Evolutionary conservation across 2,329 filamentous ascomycete species (phyloP).

Genomic region (Fusarium hainanense): DNA sequence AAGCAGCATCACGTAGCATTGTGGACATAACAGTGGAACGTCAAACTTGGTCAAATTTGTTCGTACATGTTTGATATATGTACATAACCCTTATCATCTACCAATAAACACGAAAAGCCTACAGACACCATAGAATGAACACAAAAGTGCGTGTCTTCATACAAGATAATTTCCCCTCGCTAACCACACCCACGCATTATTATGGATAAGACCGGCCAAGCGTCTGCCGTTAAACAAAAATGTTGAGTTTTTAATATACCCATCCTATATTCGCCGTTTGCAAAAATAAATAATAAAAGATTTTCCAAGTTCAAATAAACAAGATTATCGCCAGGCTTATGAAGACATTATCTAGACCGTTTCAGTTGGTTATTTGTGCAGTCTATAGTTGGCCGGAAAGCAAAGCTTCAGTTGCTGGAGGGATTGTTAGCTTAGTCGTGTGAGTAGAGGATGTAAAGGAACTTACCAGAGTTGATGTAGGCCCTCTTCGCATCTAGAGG

Average conservation of each 20-base stretch:
- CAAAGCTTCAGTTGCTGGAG: slow-evolving; percentile 78
- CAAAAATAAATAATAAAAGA: slow-evolving; percentile 21
- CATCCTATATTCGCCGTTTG: slow-evolving; percentile 38
- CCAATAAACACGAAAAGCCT: slow-evolving; percentile 22
- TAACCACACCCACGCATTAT: slow-evolving; percentile 40
- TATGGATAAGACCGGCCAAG: slow-evolving; percentile 37
- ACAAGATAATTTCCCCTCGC: slow-evolving; percentile 31
- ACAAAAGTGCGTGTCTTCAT: slow-evolving; percentile 12
- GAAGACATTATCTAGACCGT: slow-evolving; percentile 35
- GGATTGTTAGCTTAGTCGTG: slow-evolving; percentile 30
- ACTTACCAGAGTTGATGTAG: slow-evolving; percentile 90
- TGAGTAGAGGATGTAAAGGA: neutral
- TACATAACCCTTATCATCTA: slow-evolving; percentile 37
- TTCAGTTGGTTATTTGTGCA: slow-evolving; percentile 20
- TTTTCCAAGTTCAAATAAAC: slow-evolving; percentile 17
- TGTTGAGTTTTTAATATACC: slow-evolving; percentile 42
- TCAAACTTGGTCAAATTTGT: slow-evolving; percentile 42
- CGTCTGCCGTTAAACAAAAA: slow-evolving; percentile 27
- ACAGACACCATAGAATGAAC: slow-evolving; percentile 35
- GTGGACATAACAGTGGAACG: neutral
- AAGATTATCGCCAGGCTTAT: slow-evolving; percentile 27
- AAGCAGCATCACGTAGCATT: neutral
- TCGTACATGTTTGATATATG: slow-evolving; percentile 38
- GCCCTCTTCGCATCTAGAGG: slow-evolving; percentile 86
- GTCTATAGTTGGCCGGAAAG: slow-evolving; percentile 78